Conservation (phyloP, 2,329 filamentous ascomycete genomes). For the Trichoderma aggressivum region DNA sequence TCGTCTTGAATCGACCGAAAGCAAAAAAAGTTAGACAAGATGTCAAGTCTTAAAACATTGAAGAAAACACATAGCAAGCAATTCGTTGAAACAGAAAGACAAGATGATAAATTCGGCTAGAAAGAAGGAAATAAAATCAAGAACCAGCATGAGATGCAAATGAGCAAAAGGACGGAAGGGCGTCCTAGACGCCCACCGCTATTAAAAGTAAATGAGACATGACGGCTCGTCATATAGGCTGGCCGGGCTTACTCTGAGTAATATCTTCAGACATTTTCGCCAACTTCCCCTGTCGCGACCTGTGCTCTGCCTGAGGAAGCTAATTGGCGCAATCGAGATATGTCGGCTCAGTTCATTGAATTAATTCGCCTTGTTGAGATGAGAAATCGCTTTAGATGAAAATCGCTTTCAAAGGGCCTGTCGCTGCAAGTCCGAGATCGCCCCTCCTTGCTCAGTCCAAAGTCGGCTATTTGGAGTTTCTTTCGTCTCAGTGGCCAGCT, state of each 20-base stretch:
- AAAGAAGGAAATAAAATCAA: not conserved
- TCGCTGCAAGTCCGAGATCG: not conserved
- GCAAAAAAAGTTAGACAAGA: not conserved
- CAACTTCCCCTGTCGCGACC: not conserved
- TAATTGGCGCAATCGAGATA: not conserved
- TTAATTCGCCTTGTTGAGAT: not conserved
- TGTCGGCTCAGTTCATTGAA: not conserved
- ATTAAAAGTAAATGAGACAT: slow-evolving; percentile 2
- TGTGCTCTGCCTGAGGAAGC: not conserved
- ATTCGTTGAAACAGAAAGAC: not conserved
- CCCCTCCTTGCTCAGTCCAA: not conserved
- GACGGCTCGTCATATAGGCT: not conserved
- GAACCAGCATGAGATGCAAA: not conserved
- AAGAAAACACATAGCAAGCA: not conserved
- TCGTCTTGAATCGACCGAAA: not conserved
- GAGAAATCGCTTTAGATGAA: too few relatives aligned
- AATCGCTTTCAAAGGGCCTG: not conserved
- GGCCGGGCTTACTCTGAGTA: slow-evolving; percentile 17
- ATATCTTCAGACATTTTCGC: slow-evolving; percentile 18
- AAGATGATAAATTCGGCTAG: not conserved
- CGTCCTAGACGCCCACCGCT: not conserved
- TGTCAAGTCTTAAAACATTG: not conserved
- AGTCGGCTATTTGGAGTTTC: slow-evolving; percentile 4
- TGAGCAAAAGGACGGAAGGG: not conserved
- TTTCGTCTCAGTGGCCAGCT: not conserved